phyloP scores from a whole-genome alignment of 2,329 filamentous ascomycete genomes.

The Talaromyces sp. region DNA sequence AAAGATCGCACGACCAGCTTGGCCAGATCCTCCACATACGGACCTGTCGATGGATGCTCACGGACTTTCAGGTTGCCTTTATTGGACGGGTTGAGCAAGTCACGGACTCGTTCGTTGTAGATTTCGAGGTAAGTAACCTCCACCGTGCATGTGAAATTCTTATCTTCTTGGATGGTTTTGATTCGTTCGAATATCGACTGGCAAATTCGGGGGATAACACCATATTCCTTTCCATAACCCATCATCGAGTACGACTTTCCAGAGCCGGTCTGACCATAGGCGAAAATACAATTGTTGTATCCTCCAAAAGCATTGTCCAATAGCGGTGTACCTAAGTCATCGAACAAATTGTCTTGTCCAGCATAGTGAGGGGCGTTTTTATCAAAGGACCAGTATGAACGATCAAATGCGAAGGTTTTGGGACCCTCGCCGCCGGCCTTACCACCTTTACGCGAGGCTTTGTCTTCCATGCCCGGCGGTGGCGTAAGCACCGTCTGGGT shows the following conservation, averaged over 20 bases:
- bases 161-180: conserved; percentile 68
- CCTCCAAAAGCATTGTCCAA: conserved; percentile 97
- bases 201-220: conserved; percentile 96
- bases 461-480: conserved; percentile 63
- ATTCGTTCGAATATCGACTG: conserved; percentile 97
- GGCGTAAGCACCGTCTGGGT: conserved; percentile 84
- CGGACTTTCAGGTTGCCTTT: conserved; percentile 96
- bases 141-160: conserved; percentile 82
- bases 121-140: conserved; percentile 99
- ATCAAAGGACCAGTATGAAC: conserved; percentile 97
- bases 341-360: conserved; percentile 84
- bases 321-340: conserved; percentile 83
- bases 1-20: conserved; percentile 94
- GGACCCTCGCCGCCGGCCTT: conserved; percentile 69
- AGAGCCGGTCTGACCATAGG: conserved; percentile 96
- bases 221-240: conserved; percentile 94
- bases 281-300: conserved; percentile 99
- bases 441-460: conserved; percentile 52
- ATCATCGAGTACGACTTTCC: conserved; percentile 99
- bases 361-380: conserved; percentile 80
- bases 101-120: conserved; percentile 96
- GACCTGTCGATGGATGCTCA: conserved; percentile 95
- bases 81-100: conserved; percentile 90
- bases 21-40: conserved; percentile 96
- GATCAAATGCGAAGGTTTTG: conserved; percentile 94